These are phyloP conservation scores for Bertia moriformis DNA, from an alignment of 2,329 filamentous ascomycete species.

Conservation along the genomic window DNA sequence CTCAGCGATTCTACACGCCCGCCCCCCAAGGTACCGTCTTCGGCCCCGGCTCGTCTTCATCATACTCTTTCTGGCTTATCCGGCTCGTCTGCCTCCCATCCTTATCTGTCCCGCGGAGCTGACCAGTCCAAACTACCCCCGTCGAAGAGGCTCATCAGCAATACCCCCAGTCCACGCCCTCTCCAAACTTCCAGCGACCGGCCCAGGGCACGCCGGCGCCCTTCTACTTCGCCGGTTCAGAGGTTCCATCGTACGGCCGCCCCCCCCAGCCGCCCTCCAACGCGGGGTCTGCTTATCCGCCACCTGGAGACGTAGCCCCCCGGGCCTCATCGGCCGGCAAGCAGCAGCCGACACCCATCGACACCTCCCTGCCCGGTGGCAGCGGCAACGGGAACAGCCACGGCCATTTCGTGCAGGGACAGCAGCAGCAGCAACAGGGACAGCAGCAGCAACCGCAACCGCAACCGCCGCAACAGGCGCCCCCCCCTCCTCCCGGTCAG, in stretches of 20 bases:
- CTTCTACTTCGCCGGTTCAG: conserved; percentile 51
- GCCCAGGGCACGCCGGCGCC: conserved; percentile 32
- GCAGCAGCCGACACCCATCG: conserved; percentile 32
- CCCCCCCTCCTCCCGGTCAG: conserved; percentile 2
- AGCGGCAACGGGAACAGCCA: conserved; percentile 29
- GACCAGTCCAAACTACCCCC: conserved; percentile 7
- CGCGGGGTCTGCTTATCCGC: too few species aligned
- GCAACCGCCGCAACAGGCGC: conserved; percentile 3
- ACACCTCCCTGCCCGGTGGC: conserved; percentile 32
- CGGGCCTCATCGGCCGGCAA: conserved; percentile 29
- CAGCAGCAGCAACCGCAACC: conserved; percentile 8
- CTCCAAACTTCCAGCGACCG: conserved; percentile 37
- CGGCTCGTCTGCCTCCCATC: conserved; percentile 3
- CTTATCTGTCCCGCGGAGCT: conserved; percentile 7
- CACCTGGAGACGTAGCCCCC: conserved; percentile 34
- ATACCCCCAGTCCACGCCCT: conserved; percentile 25
- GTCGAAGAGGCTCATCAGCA: conserved; percentile 10
- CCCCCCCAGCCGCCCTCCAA: conserved; percentile 21
- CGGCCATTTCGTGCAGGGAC: conserved; percentile 23
- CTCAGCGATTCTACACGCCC: conserved; percentile 56
- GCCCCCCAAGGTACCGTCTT: conserved; percentile 24
- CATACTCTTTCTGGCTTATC: too few species aligned
- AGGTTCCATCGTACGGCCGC: conserved; percentile 27
- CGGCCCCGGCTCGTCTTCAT: too few species aligned
- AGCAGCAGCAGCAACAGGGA: conserved; percentile 23